These are phyloP conservation scores for Cutaneotrichosporon curvatum DNA, from an alignment of 1,284 basidiomycete genomes.

Conservation along the genomic window DNA sequence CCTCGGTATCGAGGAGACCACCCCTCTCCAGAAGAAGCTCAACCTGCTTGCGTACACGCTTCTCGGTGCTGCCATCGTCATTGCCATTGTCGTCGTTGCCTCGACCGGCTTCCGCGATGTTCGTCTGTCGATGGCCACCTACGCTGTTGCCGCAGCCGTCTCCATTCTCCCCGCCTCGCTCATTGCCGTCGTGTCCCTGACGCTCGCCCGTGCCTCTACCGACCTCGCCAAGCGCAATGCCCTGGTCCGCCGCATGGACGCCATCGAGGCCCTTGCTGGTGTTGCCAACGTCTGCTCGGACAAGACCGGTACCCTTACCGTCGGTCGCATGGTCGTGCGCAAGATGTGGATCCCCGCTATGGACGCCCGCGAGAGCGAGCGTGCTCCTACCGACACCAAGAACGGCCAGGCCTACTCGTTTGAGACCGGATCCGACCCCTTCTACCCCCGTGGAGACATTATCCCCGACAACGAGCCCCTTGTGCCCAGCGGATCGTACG, in stretches of 20 bases:
- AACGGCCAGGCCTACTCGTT: conserved; percentile 44
- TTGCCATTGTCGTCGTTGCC: conserved; percentile 57
- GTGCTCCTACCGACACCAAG: conserved; percentile 27
- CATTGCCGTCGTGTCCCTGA: conserved; percentile 47
- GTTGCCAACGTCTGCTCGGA: conserved; percentile 59
- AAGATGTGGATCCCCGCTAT: conserved; percentile 53
- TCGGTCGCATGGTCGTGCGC: conserved; percentile 52
- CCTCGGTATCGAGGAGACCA: conserved; percentile 50
- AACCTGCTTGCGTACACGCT: conserved; percentile 58
- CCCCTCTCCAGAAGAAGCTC: conserved; percentile 58
- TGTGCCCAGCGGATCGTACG: conserved; percentile 19
- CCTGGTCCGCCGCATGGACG: conserved; percentile 49
- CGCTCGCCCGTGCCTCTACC: conserved; percentile 43
- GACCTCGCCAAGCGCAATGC: conserved; percentile 49
- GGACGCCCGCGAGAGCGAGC: conserved; percentile 25
- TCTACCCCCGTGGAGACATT: conserved; percentile 47
- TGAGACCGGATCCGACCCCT: conserved; percentile 46
- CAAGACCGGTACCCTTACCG: conserved; percentile 60
- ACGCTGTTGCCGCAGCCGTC: conserved; percentile 52
- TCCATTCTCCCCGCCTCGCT: conserved; percentile 52
- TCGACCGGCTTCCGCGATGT: conserved; percentile 51
- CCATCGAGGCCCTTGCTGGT: conserved; percentile 55
- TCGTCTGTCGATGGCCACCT: conserved; percentile 45
- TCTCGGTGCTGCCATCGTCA: conserved; percentile 53
- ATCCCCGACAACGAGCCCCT: conserved; percentile 22